Percentiles rank a stretch among this genome's conserved stretches.
phyloP scores from a whole-genome alignment of 1,139 yeast species.

The Starmera stellimalicola region DNA sequence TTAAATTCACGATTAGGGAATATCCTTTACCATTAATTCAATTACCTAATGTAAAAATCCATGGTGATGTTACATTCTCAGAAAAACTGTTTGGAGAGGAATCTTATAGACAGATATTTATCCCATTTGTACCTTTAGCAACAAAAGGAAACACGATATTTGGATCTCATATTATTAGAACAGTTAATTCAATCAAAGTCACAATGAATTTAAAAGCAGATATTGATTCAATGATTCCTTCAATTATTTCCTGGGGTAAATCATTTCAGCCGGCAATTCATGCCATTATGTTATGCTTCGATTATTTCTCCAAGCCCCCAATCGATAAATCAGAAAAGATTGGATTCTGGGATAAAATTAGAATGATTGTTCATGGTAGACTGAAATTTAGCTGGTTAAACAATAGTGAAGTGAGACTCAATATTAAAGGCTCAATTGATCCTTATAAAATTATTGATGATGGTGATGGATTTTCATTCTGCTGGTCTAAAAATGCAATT shows the following conservation, averaged over 20 bases:
- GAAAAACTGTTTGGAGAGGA: constrained; percentile 35
- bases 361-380: constrained; percentile 46
- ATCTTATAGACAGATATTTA: constrained; percentile 42
- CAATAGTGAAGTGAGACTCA: constrained; percentile 44
- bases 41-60: constrained; percentile 28
- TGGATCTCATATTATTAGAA: constrained; percentile 59
- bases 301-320: constrained; percentile 68
- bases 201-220: constrained; percentile 48
- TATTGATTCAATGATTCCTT: constrained; percentile 45
- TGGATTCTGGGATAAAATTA: constrained; percentile 65
- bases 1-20: constrained; percentile 50
- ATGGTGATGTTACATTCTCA: constrained; percentile 41
- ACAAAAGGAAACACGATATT: constrained; percentile 28
- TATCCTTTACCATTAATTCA: constrained; percentile 42
- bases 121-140: constrained; percentile 42
- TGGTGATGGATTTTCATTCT: constrained; percentile 68
- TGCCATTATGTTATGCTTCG: constrained; percentile 66
- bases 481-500: constrained; percentile 59
- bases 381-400: constrained; percentile 36
- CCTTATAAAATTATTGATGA: constrained; percentile 63
- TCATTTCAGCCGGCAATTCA: constrained; percentile 74
- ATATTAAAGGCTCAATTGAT: constrained; percentile 50
- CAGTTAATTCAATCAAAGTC: constrained; percentile 64
- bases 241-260: constrained; percentile 74
- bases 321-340: constrained; percentile 70